phyloP scores from a whole-genome alignment of 768 basidiomycete species.

The Termitomyces sp. region DNA sequence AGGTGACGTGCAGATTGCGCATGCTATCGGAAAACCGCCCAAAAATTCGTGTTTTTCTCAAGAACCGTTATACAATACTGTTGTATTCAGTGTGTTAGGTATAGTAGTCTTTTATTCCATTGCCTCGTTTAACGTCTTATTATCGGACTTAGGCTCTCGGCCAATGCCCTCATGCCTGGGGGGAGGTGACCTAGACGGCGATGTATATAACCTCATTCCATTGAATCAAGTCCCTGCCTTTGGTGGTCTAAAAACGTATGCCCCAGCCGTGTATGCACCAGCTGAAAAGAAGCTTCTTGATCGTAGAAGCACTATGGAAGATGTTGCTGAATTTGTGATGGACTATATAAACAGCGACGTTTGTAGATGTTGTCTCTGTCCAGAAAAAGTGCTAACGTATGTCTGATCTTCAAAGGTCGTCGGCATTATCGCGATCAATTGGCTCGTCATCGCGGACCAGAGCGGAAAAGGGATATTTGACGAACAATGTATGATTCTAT shows the following conservation, averaged over 20 bases:
- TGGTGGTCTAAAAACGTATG: slow-evolving; percentile 12
- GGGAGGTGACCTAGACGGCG: slow-evolving; percentile 69
- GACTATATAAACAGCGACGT: slow-evolving; percentile 67
- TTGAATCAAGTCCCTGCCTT: slow-evolving; percentile 32
- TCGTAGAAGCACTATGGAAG: slow-evolving; percentile 48
- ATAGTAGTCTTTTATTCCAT: neutral
- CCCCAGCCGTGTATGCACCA: slow-evolving; percentile 45
- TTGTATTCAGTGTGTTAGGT: slow-evolving; percentile 63
- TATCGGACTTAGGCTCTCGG: slow-evolving; percentile 35
- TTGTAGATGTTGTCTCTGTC: slow-evolving; percentile 15
- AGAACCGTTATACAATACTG: slow-evolving; percentile 52
- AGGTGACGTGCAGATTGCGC: slow-evolving; percentile 56
- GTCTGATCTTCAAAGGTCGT: slow-evolving; percentile 34
- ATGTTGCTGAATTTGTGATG: slow-evolving; percentile 65
- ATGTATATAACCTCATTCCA: slow-evolving; percentile 49
- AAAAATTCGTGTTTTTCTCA: slow-evolving; percentile 41
- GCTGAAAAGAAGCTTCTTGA: slow-evolving; percentile 39
- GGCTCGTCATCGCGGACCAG: slow-evolving; percentile 62
- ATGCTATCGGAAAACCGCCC: slow-evolving; percentile 56
- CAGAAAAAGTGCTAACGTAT: neutral
- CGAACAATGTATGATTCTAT: slow-evolving; percentile 43
- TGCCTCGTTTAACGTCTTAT: neutral
- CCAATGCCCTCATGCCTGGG: slow-evolving; percentile 60
- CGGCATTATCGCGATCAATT: slow-evolving; percentile 56
- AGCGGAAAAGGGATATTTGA: slow-evolving; percentile 40